Evolutionary conservation across 768 basidiomycete species (phyloP).

Genomic region (Nidula microcarpa): DNA sequence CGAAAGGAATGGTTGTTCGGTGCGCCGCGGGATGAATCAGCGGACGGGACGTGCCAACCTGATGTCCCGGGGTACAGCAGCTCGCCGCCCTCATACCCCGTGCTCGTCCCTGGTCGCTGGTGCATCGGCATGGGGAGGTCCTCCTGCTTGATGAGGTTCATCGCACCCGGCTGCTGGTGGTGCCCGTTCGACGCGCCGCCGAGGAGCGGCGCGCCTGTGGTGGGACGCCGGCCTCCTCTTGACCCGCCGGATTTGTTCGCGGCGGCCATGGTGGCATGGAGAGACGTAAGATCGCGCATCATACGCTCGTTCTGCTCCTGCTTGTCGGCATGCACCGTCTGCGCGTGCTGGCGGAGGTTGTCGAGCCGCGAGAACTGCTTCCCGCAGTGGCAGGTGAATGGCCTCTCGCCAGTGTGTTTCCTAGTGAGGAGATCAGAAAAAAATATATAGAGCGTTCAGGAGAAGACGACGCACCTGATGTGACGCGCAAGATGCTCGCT

Average conservation of each 20-base stretch:
- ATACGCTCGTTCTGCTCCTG: conserved; percentile 83
- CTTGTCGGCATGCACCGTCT: conserved; percentile 96
- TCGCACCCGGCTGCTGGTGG: neutral
- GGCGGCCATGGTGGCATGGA: conserved; percentile 79
- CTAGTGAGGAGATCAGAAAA: conserved; percentile 34
- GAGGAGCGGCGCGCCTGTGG: neutral
- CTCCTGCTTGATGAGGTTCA: conserved; percentile 37
- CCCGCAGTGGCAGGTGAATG: conserved; percentile 93
- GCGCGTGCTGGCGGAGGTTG: conserved; percentile 94
- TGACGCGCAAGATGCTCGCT: conserved; percentile 96
- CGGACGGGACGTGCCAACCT: conserved; percentile 36
- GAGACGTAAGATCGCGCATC: conserved; percentile 85
- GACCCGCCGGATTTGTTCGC: conserved; percentile 36
- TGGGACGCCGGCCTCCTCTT: conserved; percentile 6
- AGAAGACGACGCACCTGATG: conserved; percentile 65
- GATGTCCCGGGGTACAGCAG: conserved; percentile 24
- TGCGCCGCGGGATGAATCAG: conserved; percentile 24
- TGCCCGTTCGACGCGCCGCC: neutral
- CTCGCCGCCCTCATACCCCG: conserved; percentile 62
- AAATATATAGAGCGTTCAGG: neutral
- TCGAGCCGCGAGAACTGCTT: conserved; percentile 96
- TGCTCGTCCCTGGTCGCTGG: conserved; percentile 64
- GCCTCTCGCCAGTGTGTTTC: conserved; percentile 97
- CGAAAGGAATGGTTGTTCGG: conserved; percentile 62
- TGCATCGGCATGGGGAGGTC: conserved; percentile 27